Conservation (phyloP, 2,329 filamentous ascomycete genomes). For the Hymenoscyphus salicellus region DNA sequence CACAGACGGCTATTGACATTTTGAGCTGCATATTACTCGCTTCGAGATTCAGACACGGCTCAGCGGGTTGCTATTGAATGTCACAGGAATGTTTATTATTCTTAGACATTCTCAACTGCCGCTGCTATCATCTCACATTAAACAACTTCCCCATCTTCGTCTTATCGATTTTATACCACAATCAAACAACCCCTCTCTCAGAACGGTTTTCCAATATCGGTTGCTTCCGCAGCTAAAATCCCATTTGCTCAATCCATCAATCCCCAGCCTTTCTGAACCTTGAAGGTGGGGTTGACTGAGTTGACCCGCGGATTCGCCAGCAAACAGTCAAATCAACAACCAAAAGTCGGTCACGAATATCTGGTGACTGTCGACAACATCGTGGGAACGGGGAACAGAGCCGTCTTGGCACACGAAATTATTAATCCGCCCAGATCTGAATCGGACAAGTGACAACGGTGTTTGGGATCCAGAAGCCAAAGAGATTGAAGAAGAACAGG, state of each 20-base stretch:
- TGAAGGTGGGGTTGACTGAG: neutral
- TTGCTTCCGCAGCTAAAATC: neutral
- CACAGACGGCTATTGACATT: neutral
- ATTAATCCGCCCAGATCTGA: conserved; percentile 6
- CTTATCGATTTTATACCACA: neutral
- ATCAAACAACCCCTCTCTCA: neutral
- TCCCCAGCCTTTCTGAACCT: neutral
- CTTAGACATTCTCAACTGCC: neutral
- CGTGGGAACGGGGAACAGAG: conserved; percentile 48
- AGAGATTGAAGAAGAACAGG: conserved; percentile 1
- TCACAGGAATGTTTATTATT: neutral
- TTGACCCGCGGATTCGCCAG: neutral
- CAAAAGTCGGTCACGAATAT: conserved; percentile 18
- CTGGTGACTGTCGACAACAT: neutral
- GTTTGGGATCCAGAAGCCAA: conserved; percentile 1
- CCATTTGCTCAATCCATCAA: neutral
- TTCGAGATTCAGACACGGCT: neutral
- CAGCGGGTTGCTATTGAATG: neutral
- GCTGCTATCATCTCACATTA: neutral
- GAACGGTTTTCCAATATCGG: neutral
- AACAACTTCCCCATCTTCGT: neutral
- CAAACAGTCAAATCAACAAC: neutral
- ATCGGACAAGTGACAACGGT: conserved; percentile 6
- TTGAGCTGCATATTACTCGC: neutral
- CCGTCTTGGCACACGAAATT: conserved; percentile 29